These are phyloP conservation scores for Talinum fruticosum DNA, from an alignment of 148 eudicot genomes.

Conservation along the genomic window DNA sequence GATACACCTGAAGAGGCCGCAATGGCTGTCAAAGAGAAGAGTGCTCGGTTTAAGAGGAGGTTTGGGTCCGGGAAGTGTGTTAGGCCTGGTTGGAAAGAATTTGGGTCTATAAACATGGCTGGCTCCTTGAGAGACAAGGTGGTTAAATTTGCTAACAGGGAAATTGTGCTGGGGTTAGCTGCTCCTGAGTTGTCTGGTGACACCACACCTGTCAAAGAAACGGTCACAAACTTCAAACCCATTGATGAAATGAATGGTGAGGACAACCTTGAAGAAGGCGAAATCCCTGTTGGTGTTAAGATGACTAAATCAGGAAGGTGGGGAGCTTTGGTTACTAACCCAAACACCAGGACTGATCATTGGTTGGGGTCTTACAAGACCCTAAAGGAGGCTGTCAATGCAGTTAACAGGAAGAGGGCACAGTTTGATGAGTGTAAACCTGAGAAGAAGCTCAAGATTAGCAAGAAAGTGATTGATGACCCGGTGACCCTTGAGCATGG, in stretches of 20 bases:
- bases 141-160: constrained; percentile 12
- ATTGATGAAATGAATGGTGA: constrained; percentile 8
- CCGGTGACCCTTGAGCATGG: background rate
- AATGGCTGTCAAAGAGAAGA: constrained; percentile 23
- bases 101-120: background rate
- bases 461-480: background rate
- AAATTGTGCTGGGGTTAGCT: constrained; percentile 27
- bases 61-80: constrained; percentile 11
- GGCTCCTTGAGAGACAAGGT: background rate
- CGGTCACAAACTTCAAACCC: constrained; percentile 12
- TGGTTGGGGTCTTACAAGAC: constrained; percentile 30
- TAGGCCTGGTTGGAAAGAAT: background rate
- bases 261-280: background rate
- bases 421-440: constrained; percentile 2
- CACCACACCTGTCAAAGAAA: background rate
- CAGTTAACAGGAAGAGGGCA: constrained; percentile 9
- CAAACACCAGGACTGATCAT: constrained; percentile 1
- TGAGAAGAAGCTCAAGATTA: background rate
- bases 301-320: constrained; percentile 27
- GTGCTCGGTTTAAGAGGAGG: constrained; percentile 19
- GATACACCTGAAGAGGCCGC: constrained; percentile 16
- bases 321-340: constrained; percentile 23
- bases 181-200: constrained; percentile 6
- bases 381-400: constrained; percentile 20
- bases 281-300: constrained; percentile 22